Evolutionary conservation across 345 rosid species (phyloP).

Genomic region (Draba incana): DNA sequence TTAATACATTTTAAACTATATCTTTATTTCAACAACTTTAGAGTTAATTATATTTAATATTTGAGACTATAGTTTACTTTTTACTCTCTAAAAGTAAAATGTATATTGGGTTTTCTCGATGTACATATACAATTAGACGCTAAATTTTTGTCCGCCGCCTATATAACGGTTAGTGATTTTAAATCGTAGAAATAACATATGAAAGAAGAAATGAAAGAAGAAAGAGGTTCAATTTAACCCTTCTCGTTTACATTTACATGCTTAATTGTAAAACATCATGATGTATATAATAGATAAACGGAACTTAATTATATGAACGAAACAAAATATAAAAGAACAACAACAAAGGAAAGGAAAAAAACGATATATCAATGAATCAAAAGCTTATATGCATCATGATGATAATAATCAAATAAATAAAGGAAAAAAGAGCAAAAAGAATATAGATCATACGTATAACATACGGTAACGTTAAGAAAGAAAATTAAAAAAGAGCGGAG

Average conservation of each 20-base stretch:
- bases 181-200: neutral
- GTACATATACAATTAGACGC: too few relatives aligned
- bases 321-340: conserved; percentile 27
- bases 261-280: conserved; percentile 29
- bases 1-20: too few relatives aligned
- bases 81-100: too few relatives aligned
- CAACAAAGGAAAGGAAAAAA: conserved; percentile 16
- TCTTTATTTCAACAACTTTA: too few relatives aligned
- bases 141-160: too few relatives aligned
- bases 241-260: neutral
- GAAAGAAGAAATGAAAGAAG: neutral
- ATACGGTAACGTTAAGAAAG: conserved; percentile 29
- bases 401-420: conserved; percentile 20
- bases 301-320: conserved; percentile 39
- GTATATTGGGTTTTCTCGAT: too few relatives aligned
- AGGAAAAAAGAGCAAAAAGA: neutral
- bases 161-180: too few relatives aligned
- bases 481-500: neutral
- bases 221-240: neutral
- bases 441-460: conserved; percentile 32
- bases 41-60: too few relatives aligned
- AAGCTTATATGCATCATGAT: conserved; percentile 44
- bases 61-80: too few relatives aligned
- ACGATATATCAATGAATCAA: conserved; percentile 24
- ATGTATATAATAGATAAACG: conserved; percentile 32